These are phyloP conservation scores for Alternaria viburni DNA, from an alignment of 2,329 filamentous ascomycete species.

Conservation along the genomic window DNA sequence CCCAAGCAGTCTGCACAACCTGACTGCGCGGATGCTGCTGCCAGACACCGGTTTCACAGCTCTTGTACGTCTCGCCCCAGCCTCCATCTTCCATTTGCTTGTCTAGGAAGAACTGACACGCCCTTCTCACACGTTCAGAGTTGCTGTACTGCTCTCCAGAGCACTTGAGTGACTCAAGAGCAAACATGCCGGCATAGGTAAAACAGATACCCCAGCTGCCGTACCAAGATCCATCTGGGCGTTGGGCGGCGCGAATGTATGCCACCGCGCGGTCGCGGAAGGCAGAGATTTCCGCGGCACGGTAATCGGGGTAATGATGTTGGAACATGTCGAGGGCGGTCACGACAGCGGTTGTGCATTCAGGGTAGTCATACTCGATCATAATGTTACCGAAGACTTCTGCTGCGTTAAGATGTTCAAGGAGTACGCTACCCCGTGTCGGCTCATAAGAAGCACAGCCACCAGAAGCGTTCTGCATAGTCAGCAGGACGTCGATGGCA, in stretches of 20 bases:
- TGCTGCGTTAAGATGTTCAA: constrained; percentile 91
- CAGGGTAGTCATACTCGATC: constrained; percentile 98
- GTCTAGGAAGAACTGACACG: constrained; percentile 83
- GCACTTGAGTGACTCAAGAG: constrained; percentile 81
- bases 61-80: constrained; percentile 94
- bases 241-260: constrained; percentile 83
- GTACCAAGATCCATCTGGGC: constrained; percentile 91
- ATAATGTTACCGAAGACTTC: constrained; percentile 98
- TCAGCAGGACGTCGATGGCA: constrained; percentile 86
- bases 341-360: constrained; percentile 95
- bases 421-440: constrained; percentile 74
- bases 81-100: constrained; percentile 89
- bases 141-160: constrained; percentile 83
- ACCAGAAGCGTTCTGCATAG: constrained; percentile 87
- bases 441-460: constrained; percentile 91
- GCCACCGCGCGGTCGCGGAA: constrained; percentile 76
- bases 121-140: constrained; percentile 72
- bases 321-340: constrained; percentile 85
- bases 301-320: constrained; percentile 81
- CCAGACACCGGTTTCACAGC: constrained; percentile 79
- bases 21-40: constrained; percentile 80
- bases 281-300: constrained; percentile 72
- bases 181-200: constrained; percentile 97
- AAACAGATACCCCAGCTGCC: constrained; percentile 98
- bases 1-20: constrained; percentile 95